Percentiles rank a stretch among this genome's conserved stretches.
These are phyloP conservation scores for Boeremia exigua DNA, from an alignment of 2,329 filamentous ascomycete species.

Conservation along the genomic window DNA sequence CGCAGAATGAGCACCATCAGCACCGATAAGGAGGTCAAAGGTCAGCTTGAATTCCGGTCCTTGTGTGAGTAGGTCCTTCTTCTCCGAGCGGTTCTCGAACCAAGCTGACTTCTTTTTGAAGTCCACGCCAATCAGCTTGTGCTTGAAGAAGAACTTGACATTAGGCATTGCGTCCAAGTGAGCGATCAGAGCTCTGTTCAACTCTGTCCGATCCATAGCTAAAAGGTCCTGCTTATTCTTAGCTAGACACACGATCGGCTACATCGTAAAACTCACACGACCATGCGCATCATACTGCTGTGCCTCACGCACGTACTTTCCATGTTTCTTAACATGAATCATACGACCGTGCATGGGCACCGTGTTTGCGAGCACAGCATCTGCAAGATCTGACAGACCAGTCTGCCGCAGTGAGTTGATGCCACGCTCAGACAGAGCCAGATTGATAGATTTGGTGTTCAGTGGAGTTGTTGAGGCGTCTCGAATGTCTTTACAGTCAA, in stretches of 20 bases:
- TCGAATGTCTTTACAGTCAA: slow-evolving; percentile 72
- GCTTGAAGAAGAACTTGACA: slow-evolving; percentile 89
- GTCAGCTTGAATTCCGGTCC: slow-evolving; percentile 73
- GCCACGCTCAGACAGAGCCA: slow-evolving; percentile 91
- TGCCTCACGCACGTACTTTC: slow-evolving; percentile 74
- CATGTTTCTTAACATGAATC: slow-evolving; percentile 79
- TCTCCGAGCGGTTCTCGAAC: slow-evolving; percentile 68
- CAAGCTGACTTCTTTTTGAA: slow-evolving; percentile 81
- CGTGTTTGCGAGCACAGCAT: slow-evolving; percentile 75
- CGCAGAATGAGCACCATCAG: slow-evolving; percentile 92
- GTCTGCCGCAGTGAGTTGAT: slow-evolving; percentile 84
- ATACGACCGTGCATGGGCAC: slow-evolving; percentile 96
- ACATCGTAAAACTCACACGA: slow-evolving; percentile 63
- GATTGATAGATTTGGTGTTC: slow-evolving; percentile 98
- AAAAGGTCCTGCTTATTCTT: slow-evolving; percentile 70
- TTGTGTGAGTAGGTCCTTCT: slow-evolving; percentile 31
- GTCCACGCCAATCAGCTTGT: slow-evolving; percentile 90
- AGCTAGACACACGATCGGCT: slow-evolving; percentile 10
- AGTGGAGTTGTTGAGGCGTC: slow-evolving; percentile 81
- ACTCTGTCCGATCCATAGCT: slow-evolving; percentile 80
- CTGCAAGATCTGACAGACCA: slow-evolving; percentile 69
- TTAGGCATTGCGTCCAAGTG: slow-evolving; percentile 84
- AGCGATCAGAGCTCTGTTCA: slow-evolving; percentile 86
- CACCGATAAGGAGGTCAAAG: slow-evolving; percentile 95
- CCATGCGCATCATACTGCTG: slow-evolving; percentile 92